phyloP scores from a whole-genome alignment of 2,329 filamentous ascomycete species.

The Fusarium praegraminearum region DNA sequence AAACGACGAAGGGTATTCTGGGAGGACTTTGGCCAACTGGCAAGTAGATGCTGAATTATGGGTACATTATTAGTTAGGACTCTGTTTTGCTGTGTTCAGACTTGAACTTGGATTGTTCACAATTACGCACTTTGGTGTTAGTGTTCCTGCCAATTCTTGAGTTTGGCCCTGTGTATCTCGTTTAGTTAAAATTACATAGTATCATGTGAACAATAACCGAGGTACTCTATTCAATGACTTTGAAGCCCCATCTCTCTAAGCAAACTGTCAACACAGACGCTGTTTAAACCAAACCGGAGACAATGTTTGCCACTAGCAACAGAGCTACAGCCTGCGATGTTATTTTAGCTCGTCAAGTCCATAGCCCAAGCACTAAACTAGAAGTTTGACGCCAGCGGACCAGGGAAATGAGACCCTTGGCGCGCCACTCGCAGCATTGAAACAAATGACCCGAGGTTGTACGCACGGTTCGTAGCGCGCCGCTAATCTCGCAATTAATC shows the following conservation, averaged over 20 bases:
- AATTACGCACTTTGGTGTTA: accelerated
- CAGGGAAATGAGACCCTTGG: not conserved
- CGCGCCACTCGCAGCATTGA: not conserved
- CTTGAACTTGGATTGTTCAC: accelerated
- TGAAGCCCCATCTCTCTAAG: accelerated
- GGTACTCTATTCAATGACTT: not conserved
- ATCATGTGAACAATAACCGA: too few species aligned
- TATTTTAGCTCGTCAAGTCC: not conserved
- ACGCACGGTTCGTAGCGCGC: not conserved
- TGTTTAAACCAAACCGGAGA: accelerated
- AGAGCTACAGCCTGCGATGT: not conserved
- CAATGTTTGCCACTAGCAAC: not conserved
- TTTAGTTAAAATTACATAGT: not conserved
- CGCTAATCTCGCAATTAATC: not conserved
- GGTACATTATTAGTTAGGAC: accelerated
- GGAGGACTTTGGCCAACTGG: conserved; percentile 6
- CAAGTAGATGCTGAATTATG: not conserved
- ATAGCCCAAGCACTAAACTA: conserved; percentile 1
- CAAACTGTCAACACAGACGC: not conserved
- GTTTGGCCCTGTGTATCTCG: accelerated
- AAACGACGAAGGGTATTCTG: conserved; percentile 1
- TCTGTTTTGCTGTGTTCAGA: not conserved
- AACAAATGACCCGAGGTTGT: not conserved
- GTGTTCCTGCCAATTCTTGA: not conserved
- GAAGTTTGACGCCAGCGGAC: not conserved